phyloP scores from a whole-genome alignment of 495 filamentous ascomycete genomes.

The Neurospora sp. region DNA sequence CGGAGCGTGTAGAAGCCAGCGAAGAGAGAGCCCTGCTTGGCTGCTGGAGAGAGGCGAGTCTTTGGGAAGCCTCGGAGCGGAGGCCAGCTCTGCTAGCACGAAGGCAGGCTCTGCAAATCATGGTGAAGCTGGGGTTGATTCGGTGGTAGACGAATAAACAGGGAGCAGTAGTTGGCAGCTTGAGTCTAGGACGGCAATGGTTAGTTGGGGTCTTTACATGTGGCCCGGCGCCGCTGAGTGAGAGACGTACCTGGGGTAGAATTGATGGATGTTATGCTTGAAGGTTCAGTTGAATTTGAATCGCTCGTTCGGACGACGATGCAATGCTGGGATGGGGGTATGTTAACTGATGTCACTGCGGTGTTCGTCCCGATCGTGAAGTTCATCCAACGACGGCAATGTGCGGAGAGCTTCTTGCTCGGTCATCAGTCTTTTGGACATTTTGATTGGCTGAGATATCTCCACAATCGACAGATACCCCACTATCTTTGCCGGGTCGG shows the following conservation, averaged over 20 bases:
- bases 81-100: slow-evolving; percentile 5
- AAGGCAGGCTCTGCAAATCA: slow-evolving; percentile 21
- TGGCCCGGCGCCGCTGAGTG: not conserved
- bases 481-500: not conserved
- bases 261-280: not conserved
- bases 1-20: not conserved
- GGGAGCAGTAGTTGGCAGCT: not conserved
- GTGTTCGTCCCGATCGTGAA: not conserved
- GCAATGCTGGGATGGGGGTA: not conserved
- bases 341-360: not conserved
- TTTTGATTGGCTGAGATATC: not conserved
- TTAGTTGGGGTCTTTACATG: not conserved
- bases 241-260: not conserved
- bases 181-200: not conserved
- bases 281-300: not conserved
- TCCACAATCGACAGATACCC: not conserved
- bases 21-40: slow-evolving; percentile 1
- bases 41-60: not conserved
- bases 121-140: not conserved
- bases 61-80: not conserved
- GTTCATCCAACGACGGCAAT: not conserved
- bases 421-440: not conserved
- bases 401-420: not conserved
- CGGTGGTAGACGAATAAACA: not conserved
- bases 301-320: not conserved